Percentiles rank a stretch among this genome's conserved stretches.
Conservation (phyloP, 192 early-diverging fungal genomes). For the Podila minutissima region DNA sequence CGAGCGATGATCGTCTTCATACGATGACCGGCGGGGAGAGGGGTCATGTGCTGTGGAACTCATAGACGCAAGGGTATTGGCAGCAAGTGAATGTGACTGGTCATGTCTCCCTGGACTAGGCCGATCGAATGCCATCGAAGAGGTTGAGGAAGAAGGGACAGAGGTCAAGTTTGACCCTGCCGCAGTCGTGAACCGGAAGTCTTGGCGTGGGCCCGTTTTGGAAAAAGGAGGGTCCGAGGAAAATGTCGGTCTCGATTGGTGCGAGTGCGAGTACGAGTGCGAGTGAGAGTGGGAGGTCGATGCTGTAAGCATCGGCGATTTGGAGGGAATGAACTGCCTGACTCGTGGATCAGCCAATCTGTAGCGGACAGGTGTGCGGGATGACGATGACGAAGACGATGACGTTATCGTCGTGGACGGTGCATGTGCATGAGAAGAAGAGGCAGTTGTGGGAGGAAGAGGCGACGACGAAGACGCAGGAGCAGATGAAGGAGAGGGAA, state of each 20-base stretch:
- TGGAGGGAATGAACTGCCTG: background rate
- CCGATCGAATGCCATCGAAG: background rate
- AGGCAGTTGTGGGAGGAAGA: too few relatives aligned
- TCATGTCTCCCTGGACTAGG: background rate
- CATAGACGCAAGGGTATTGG: background rate
- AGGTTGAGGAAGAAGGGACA: background rate
- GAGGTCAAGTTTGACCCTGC: background rate
- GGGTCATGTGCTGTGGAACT: background rate
- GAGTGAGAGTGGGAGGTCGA: background rate
- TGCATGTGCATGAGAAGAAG: background rate
- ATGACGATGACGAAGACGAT: background rate
- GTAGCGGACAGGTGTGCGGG: background rate
- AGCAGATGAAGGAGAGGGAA: too few relatives aligned
- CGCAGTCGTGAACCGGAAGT: background rate
- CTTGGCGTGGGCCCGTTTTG: too few relatives aligned
- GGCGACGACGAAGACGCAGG: too few relatives aligned
- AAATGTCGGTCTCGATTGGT: background rate
- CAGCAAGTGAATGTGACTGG: background rate
- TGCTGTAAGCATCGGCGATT: conserved; percentile 5
- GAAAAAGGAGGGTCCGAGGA: too few relatives aligned
- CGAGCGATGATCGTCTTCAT: background rate
- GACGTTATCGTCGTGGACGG: background rate
- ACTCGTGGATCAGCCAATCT: background rate
- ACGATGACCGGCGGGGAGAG: background rate
- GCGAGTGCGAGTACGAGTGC: background rate